A percentile compares a stretch with the other conserved stretches of the same genome.
Conservation (phyloP, 345 rosid genomes). For the Brassica nigra region DNA sequence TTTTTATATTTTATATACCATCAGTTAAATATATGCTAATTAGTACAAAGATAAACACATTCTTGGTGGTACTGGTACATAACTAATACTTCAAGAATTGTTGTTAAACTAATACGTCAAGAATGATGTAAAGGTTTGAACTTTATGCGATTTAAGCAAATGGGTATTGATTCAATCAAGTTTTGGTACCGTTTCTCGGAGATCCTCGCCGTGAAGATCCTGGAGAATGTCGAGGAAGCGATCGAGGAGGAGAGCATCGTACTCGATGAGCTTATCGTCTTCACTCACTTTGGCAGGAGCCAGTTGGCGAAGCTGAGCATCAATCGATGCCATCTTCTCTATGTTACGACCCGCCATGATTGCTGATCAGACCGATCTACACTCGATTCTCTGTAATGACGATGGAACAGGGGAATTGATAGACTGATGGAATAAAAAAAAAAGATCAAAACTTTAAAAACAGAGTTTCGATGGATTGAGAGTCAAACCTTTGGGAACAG, state of each 20-base stretch:
- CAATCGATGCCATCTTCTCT: slow-evolving; percentile 94
- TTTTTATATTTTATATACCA: too few relatives aligned
- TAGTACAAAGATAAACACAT: too few relatives aligned
- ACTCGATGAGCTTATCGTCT: slow-evolving; percentile 94
- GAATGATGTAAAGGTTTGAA: neutral
- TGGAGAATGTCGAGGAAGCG: slow-evolving; percentile 95
- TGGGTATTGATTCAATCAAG: slow-evolving; percentile 11
- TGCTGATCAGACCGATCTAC: slow-evolving; percentile 14
- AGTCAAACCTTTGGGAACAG: slow-evolving; percentile 25
- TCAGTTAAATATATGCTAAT: too few relatives aligned
- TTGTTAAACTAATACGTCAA: too few relatives aligned
- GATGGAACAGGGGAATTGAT: slow-evolving; percentile 1
- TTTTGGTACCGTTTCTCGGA: slow-evolving; percentile 73
- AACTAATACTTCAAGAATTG: too few relatives aligned
- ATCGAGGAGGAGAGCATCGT: slow-evolving; percentile 92
- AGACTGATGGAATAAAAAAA: neutral
- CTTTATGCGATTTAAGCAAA: slow-evolving; percentile 6
- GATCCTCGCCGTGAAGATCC: slow-evolving; percentile 94
- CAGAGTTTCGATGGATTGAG: neutral
- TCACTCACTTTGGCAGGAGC: slow-evolving; percentile 87
- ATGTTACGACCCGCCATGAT: slow-evolving; percentile 62
- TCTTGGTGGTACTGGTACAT: too few relatives aligned
- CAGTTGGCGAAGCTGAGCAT: slow-evolving; percentile 84
- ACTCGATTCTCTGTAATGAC: slow-evolving; percentile 32
- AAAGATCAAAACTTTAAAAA: neutral